Evolutionary conservation across 2,329 filamentous ascomycete species (phyloP), one percentile per base, ranked within the genome.

Genomic region (Annulohypoxylon truncatum): DNA sequence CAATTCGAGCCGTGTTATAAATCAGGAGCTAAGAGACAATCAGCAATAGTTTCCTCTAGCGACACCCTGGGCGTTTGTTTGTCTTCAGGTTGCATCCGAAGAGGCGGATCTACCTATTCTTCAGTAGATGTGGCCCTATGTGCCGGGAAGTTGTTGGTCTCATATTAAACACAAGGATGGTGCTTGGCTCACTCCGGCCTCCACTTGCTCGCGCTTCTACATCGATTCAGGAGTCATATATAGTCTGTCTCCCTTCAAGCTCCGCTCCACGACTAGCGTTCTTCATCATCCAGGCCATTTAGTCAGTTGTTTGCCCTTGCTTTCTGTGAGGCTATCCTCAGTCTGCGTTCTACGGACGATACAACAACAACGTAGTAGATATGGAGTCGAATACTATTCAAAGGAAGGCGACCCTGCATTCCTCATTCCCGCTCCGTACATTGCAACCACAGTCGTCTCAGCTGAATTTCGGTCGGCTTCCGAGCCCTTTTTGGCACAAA

Each of bases 131-230:
- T 66, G 61, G 66, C 63, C 71, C 68, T 71, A 61, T 68, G 64
- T 63, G 61, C 66, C 65, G 67, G 68, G 67, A 69, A 58, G 44
- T 60, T 68, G 70, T 73, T 74, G 71, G 69, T 69, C 67, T 74
- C 75, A 74, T 75, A 75, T 73, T 74, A 74, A 66, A 70, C 64
- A 69, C 61, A 53, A 54, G 64, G 64, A 56, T 68, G 51, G 58
- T 68, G 51, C 66, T 64, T 44, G 38, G 47, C 69, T 53, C 29
- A 57, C 54, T 48, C 63, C 8, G 46, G 53, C 51, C 22, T 69
- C 61, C 63, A 68, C 57, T 62, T 56, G 26, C 48, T 67, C 54
- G 28, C 54, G 64, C 68, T 67, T 66, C 48, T 55, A 56, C 58
- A 63, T 71, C 60, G 56, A 57, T 61, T 53, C 55, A 47, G 47